phyloP scores from a whole-genome alignment of 2,329 filamentous ascomycete species.

The Nemania sp. region DNA sequence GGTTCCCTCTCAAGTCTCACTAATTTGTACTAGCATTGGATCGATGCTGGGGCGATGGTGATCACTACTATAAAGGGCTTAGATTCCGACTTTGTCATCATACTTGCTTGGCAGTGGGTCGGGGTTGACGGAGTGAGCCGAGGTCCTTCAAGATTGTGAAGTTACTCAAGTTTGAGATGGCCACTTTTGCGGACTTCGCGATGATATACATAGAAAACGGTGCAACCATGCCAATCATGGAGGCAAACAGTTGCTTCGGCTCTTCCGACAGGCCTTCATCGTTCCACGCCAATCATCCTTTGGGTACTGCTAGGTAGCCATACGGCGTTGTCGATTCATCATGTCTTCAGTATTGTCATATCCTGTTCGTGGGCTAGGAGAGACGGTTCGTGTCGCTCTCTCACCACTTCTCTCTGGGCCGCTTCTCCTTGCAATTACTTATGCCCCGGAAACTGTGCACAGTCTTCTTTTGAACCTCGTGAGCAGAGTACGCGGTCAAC shows the following conservation, averaged over 20 bases:
- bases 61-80: slow-evolving; percentile 6
- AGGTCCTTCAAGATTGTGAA: slow-evolving; percentile 2
- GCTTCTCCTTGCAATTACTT: slow-evolving; percentile 18
- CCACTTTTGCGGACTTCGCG: too few species aligned
- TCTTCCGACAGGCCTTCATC: neutral
- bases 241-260: neutral
- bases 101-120: too few species aligned
- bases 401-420: slow-evolving; percentile 24
- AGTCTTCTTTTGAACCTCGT: slow-evolving; percentile 3
- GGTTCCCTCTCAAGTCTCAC: neutral
- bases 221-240: neutral
- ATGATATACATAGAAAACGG: too few species aligned
- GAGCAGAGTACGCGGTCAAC: slow-evolving; percentile 1
- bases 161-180: too few species aligned
- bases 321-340: neutral
- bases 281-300: too few species aligned
- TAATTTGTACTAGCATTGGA: neutral
- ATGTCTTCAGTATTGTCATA: slow-evolving; percentile 19
- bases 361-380: neutral
- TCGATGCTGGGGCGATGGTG: slow-evolving; percentile 1
- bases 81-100: slow-evolving; percentile 17
- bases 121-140: too few species aligned
- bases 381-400: slow-evolving; percentile 2
- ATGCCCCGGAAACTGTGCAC: slow-evolving; percentile 16
- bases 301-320: too few species aligned